Evolutionary conservation across 257 asterid species (phyloP).

Genomic region (Penstemon barbatus): DNA sequence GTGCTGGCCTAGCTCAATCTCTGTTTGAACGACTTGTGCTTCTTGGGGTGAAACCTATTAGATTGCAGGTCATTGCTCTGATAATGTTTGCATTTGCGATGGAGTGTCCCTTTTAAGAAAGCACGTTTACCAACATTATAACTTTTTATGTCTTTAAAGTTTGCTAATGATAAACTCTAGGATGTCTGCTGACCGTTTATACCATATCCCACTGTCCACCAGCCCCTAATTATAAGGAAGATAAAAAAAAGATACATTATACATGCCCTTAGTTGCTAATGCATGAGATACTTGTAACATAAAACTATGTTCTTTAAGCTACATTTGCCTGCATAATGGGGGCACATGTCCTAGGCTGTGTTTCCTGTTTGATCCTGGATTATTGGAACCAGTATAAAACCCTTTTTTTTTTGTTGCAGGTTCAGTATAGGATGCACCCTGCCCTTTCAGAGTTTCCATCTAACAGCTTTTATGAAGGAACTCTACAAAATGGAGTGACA

Average conservation of each 20-base stretch:
- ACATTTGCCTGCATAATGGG: neutral
- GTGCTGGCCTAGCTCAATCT: conserved; percentile 98
- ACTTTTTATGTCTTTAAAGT: neutral
- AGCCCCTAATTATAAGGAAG: neutral
- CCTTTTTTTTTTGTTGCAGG: conserved; percentile 47
- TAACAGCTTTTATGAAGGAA: conserved; percentile 96
- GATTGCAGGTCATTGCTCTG: conserved; percentile 77
- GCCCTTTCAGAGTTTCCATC: conserved; percentile 97
- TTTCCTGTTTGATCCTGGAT: conserved; percentile 15
- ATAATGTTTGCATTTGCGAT: conserved; percentile 16
- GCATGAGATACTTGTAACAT: conserved; percentile 6
- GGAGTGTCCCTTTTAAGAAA: conserved; percentile 13
- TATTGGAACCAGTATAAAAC: conserved; percentile 5
- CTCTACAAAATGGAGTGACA: conserved; percentile 98
- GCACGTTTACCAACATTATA: neutral
- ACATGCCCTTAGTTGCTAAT: neutral
- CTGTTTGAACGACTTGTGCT: conserved; percentile 93
- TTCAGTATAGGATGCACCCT: conserved; percentile 99
- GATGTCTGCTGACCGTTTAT: conserved; percentile 13
- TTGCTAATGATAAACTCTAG: conserved; percentile 3
- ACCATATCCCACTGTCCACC: neutral
- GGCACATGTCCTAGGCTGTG: conserved; percentile 4
- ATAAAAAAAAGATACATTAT: neutral
- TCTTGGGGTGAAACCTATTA: conserved; percentile 95
- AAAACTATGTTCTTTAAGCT: conserved; percentile 21